Percentiles rank a stretch among this genome's conserved stretches.
Conservation (phyloP, 2,329 filamentous ascomycete genomes). For the Clonostachys sp. region DNA sequence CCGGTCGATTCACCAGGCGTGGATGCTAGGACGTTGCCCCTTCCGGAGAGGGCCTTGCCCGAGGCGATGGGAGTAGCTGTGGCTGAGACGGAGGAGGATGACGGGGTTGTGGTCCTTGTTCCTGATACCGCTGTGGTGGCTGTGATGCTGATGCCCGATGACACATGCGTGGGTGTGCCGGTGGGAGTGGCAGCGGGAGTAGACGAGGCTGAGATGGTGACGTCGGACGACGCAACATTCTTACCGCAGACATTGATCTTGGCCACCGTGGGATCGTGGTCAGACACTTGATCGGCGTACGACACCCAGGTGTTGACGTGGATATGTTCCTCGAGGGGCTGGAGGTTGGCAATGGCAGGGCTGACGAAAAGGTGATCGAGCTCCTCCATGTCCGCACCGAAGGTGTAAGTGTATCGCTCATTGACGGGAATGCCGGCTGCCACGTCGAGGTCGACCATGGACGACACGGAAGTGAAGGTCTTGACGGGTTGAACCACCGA, state of each 20-base stretch:
- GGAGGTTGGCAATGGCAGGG: constrained; percentile 34
- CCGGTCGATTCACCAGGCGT: no score
- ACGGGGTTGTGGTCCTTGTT: no score
- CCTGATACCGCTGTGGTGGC: no score
- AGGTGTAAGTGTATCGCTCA: constrained; percentile 69
- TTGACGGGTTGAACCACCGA: constrained; percentile 54
- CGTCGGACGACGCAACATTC: no score
- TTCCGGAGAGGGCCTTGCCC: no score
- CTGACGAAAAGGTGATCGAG: constrained; percentile 68
- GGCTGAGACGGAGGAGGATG: no score
- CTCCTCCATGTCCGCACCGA: constrained; percentile 64
- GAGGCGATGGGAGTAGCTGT: no score
- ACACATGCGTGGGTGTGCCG: no score
- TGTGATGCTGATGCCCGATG: no score
- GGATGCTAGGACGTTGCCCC: no score
- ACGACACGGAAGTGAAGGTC: constrained; percentile 45
- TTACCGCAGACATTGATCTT: constrained; percentile 52
- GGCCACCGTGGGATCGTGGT: constrained; percentile 67
- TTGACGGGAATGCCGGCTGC: constrained; percentile 40
- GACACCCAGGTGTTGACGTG: constrained; percentile 67
- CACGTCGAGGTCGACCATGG: constrained; percentile 58
- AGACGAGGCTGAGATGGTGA: no score
- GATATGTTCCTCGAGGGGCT: constrained; percentile 55
- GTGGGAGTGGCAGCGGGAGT: no score
- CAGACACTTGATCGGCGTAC: constrained; percentile 50